Base-by-base conservation (phyloP, 768 basidiomycete species). In the Leccinellum luteum region DNA sequence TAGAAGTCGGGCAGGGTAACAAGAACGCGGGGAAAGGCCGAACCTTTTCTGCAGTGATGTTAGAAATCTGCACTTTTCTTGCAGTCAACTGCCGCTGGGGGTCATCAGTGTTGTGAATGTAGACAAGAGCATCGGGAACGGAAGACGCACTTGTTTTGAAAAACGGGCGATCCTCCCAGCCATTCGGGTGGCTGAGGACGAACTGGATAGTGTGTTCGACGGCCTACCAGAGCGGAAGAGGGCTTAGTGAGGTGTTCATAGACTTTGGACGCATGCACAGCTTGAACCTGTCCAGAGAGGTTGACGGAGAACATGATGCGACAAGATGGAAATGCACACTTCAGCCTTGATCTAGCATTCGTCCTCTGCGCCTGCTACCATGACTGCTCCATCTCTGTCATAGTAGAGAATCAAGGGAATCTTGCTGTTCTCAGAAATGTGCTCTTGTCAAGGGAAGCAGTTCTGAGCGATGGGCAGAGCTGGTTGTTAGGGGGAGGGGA, bases 31-130 rank as follows among this genome's bases (percentile, higher is more conserved):
- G 17, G 14, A n/a, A n/a, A 17, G 14, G 8, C 7, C 21, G 61
- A 81, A 93, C 94, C 83, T 98, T 98, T 51, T 94, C 95, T 9
- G 96, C 94, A 1, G 90, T 94, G 75, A 98, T 98, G 72, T 98
- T 98, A 34, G 93, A 94, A 59, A 90, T 87, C 77, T 97, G 95
- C 0, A 95, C 96, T 76, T 96, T 98, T 63, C 94, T 74, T 94
- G 92, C 73, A 95, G 82, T 75, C 96, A 93, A 21, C 94, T 94
- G 65, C 90, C 92, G 54, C n/a, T n/a, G 94, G 3, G 23, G 41
- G 25, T 52, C 19, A 54, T 50, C 27, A 58, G 53, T 27, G n/a
- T 45, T 8, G 0, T 15, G 21, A 45, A 6, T 2, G 14, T 2
- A 41, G 17, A n/a, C n/a, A n/a, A n/a, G n/a, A n/a, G n/a, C n/a